Base-by-base conservation (phyloP, 345 rosid species). In the Gynandropsis gynandra region DNA sequence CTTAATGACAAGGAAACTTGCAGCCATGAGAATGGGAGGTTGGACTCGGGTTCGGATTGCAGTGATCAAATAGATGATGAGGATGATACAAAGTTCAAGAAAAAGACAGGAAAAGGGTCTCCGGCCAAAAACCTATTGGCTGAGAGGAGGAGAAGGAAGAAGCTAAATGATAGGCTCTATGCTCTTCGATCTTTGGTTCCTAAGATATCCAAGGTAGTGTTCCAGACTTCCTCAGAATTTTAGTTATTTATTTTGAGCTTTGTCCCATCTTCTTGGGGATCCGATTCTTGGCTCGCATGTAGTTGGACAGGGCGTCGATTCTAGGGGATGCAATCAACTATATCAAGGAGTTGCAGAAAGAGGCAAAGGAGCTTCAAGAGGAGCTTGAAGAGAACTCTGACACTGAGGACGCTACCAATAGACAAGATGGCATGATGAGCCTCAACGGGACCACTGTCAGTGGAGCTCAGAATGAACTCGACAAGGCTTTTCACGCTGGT, bases 301-400 rank as follows among this genome's bases (percentile, higher is more conserved):
- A 87, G 98, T 57, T 92, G 77, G 90, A 92, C 33, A 78, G 85
- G 61, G 98, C 98, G 12, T 72, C 96, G 1, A 87, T 87, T 41
- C 85, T 92, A 14, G 98, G 83, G 32, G 98, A 92, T 13, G 96
- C 93, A 3, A 92, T 92, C 16, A 86, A 82, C 47, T 92, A 72
- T 46, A 85, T 92, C 61, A 84, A 76, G 77, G 95, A 92, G 68
- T 58, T 92, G 51, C 76, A 82, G 55, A 72, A 69, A 56, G 87
- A 84, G 69, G 80, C 58, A 7, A 87, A 84, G 61, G 84, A 87
- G 52, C 86, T 92, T 7, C 77, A 84, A 70, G 93, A 85, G 31
- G 98, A 92, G 74, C 86, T 92, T 4, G 87, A 77, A 61, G 83
- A 84, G 52, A 68, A 80, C 18, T 83, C 95, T 0, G 94, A 83